Evolutionary conservation across 2,329 filamentous ascomycete species (phyloP), one percentile per base, ranked within the genome.

Genomic region (Ophiostoma quercus): DNA sequence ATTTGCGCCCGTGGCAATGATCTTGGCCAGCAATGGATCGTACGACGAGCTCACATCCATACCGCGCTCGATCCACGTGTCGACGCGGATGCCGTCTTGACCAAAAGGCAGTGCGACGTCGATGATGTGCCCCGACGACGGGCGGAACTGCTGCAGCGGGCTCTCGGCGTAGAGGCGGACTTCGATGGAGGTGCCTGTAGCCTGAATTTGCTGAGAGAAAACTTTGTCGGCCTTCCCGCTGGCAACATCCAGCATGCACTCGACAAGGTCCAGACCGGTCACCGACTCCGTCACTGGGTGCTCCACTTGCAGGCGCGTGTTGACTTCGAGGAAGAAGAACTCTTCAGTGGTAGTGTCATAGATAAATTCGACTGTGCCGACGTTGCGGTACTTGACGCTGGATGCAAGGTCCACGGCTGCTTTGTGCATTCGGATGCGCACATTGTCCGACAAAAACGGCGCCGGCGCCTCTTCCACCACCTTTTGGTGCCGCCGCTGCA

Each of bases 261-360:
- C 83, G 1, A 94, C 91, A 12, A 94, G 81, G 76, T 94, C 91
- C 67, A 92, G 84, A 0, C 86, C 88, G 11, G 89, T 92, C 2
- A 91, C 88, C 83, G 90, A 88, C 77, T 94, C 91, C 0, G 91
- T 94, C 8, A 92, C 88, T 0, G 90, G 90, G 73, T 93, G 91
- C 76, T 93, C 91, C 32, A 94, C 95, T 79, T 99, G 95, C 16
- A 99, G 82, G 68, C 95, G 85, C 0, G 95, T 97, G 75, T 92
- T 90, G 84, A 92, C 90, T 79, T 91, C 89, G 84, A 91, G 89
- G 74, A 91, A 91, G 79, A 87, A 97, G 78, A 95, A 96, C 63
- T 90, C 86, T 54, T 89, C 90, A 2, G 87, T 89, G 74, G 90
- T 87, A 76, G 92, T 91, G 78, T 96, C 92, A 4, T 96, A 88